Evolutionary conservation across 768 basidiomycete genomes (phyloP), one percentile per base, ranked within the genome.

Genomic region (Hypholoma sublateritium): DNA sequence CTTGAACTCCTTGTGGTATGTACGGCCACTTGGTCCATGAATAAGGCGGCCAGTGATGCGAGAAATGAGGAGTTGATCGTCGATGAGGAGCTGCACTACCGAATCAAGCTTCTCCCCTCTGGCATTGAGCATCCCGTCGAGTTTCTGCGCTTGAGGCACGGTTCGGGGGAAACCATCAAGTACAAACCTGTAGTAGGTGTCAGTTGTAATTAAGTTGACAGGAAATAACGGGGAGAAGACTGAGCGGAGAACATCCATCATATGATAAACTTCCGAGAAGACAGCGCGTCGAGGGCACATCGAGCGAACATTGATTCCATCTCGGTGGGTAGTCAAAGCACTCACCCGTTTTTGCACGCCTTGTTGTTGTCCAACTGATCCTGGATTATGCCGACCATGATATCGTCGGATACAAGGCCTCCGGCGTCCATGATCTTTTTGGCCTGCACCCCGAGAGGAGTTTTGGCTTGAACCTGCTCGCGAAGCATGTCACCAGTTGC

Each of bases 151-250:
- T 67, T 99, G 97, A 9, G 91, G 87, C 35, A 98, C 93, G 4
- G 96, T 98, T 42, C 97, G 88, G 41, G 97, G 97, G 85, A 99
- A 99, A n/a, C 97, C 97, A 67, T 99, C 97, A 50, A 99, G 81
- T 56, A 99, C 97, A 74, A 99, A 99, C 36, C 96, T 98, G 63
- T 35, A 14, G 52, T 39, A 8, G n/a, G 44, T 52, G 58, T 59
- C 13, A 53, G 17, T 42, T 42, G 44, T 44, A 12, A 24, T 22
- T 41, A 42, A 28, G 17, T 25, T 45, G 46, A 28, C 53, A 41
- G 17, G 8, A 53, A 51, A 32, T n/a, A 53, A 45, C 43, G 44
- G 22, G 19, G 28, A 45, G 19, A 75, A 55, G n/a, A 35, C 59
- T 57, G 54, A 50, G 34, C 16, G 36, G n/a, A 34, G 41, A 22